A percentile compares a stretch with the other conserved stretches of the same genome.
These are phyloP conservation scores for Golubevia pallescens DNA, from an alignment of 1,284 basidiomycete species.

Conservation along the genomic window DNA sequence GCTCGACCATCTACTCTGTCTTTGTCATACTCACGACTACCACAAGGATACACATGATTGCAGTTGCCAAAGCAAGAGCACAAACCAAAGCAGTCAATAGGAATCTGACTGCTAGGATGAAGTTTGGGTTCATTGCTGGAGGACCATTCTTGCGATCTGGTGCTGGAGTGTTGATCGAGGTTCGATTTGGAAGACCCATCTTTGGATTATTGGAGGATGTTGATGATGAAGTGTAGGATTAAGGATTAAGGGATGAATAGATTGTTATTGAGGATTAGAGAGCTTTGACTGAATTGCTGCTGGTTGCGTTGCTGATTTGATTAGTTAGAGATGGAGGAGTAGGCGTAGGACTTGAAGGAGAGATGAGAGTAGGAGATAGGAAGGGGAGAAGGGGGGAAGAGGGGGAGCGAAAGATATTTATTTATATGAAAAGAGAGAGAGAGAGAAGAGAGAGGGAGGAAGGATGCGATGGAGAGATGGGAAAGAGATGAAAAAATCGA, in stretches of 20 bases:
- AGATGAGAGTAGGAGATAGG: background rate
- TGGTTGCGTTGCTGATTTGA: background rate
- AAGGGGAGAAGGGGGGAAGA: background rate
- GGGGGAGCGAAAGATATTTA: background rate
- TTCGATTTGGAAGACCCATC: conserved; percentile 52
- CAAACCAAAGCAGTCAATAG: conserved; percentile 54
- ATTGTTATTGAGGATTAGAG: background rate
- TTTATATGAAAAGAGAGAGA: background rate
- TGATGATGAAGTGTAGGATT: background rate
- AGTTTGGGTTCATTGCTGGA: conserved; percentile 45
- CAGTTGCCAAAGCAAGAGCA: conserved; percentile 41
- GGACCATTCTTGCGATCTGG: conserved; percentile 21
- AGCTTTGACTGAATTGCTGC: background rate
- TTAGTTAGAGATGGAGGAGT: background rate
- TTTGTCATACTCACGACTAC: conserved; percentile 15
- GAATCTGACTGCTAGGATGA: conserved; percentile 51
- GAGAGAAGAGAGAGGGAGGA: background rate
- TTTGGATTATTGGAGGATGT: conserved; percentile 2
- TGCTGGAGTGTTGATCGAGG: conserved; percentile 39
- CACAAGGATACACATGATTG: conserved; percentile 54
- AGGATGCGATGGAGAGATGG: background rate
- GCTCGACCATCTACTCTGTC: no score
- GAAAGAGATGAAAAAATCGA: conserved; percentile 1
- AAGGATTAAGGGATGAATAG: background rate
- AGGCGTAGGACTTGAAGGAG: background rate